Evolutionary conservation across 371 early-diverging fungal species (phyloP).

Genomic region (Mucor saturninus): DNA sequence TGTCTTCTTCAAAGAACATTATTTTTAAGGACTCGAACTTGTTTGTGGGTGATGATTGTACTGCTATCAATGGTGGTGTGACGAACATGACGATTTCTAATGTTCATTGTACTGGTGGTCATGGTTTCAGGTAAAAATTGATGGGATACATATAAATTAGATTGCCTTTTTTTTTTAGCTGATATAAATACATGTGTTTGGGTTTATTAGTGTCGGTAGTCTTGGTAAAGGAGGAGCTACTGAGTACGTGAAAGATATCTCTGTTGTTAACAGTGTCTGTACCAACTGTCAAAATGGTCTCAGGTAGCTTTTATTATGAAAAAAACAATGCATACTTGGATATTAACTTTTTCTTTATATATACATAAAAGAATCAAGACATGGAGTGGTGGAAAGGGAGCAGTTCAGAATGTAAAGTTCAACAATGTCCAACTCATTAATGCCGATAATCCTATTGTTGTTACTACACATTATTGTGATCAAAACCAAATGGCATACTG

Average conservation of each 20-base stretch:
- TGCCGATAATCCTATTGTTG: conserved; percentile 35
- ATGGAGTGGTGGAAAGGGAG: conserved; percentile 40
- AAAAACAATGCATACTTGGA: no score
- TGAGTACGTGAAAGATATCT: conserved; percentile 30
- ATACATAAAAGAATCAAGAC: conserved; percentile 34
- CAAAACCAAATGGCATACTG: conserved; percentile 33
- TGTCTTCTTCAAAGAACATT: conserved; percentile 31
- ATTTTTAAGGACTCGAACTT: conserved; percentile 27
- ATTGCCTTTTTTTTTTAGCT: neutral
- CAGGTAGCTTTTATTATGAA: no score
- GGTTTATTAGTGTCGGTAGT: conserved; percentile 30
- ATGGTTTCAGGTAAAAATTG: conserved; percentile 28
- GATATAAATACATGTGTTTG: neutral
- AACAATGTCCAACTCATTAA: conserved; percentile 26
- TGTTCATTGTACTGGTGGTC: conserved; percentile 33
- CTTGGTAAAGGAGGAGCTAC: conserved; percentile 39
- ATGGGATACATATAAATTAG: neutral
- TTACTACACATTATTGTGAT: conserved; percentile 49
- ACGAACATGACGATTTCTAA: conserved; percentile 32
- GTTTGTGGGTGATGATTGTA: conserved; percentile 40
- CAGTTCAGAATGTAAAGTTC: conserved; percentile 33
- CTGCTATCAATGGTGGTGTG: conserved; percentile 38
- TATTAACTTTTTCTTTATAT: no score
- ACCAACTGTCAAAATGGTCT: conserved; percentile 45
- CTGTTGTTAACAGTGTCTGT: conserved; percentile 28